Percentiles rank a stretch among this genome's conserved stretches.
Evolutionary conservation across 768 basidiomycete species (phyloP).

Genomic region (Floccularia luteovirens): DNA sequence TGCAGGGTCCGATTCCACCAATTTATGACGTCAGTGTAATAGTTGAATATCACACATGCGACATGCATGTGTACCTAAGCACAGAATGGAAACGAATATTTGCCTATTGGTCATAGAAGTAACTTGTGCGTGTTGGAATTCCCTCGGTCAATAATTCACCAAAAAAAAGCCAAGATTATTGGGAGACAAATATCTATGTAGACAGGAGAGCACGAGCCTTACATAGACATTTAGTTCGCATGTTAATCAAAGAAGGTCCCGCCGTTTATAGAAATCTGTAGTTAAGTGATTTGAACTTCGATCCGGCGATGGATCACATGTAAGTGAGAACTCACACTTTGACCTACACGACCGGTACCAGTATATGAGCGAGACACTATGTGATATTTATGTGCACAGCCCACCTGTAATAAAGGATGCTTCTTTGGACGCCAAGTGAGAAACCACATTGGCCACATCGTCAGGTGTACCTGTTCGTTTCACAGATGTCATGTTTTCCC

Average conservation of each 20-base stretch:
- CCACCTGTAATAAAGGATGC: constrained; percentile 26
- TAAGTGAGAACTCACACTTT: constrained; percentile 3
- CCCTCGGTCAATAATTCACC: too few relatives aligned
- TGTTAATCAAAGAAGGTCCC: constrained; percentile 15
- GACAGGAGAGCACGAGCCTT: too few relatives aligned
- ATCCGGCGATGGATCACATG: not conserved
- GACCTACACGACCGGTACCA: not conserved
- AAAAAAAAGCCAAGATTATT: too few relatives aligned
- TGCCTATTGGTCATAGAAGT: too few relatives aligned
- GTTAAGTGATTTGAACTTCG: not conserved
- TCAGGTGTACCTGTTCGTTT: constrained; percentile 15
- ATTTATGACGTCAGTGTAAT: too few relatives aligned
- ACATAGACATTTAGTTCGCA: too few relatives aligned
- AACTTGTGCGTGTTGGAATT: too few relatives aligned
- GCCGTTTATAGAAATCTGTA: constrained; percentile 14
- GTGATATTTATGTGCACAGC: constrained; percentile 1
- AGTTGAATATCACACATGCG: too few relatives aligned
- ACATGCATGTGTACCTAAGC: too few relatives aligned
- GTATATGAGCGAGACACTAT: not conserved
- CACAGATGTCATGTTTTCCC: constrained; percentile 1
- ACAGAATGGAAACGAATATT: too few relatives aligned
- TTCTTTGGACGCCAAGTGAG: constrained; percentile 26
- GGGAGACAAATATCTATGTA: too few relatives aligned
- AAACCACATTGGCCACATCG: constrained; percentile 27
- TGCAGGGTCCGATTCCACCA: too few relatives aligned